Conservation (phyloP, 495 filamentous ascomycete genomes). For the Penicillium crystallinum region DNA sequence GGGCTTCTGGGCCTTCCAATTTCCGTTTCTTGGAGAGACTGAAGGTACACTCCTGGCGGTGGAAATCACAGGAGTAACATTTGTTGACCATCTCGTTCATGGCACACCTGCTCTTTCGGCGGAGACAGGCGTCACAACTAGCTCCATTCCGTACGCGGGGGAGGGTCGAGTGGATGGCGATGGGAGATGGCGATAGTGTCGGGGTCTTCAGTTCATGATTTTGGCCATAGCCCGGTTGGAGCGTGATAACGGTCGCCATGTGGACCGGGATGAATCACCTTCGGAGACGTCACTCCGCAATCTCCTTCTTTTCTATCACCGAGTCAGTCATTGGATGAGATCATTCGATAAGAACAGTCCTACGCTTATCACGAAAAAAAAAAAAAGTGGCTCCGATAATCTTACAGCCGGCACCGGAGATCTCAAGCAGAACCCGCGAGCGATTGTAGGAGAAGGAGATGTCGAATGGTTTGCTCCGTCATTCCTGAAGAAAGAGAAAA, state of each 20-base stretch:
- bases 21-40: conserved; percentile 68
- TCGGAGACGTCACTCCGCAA: neutral
- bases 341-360: neutral
- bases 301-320: neutral
- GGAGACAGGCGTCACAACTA: conserved; percentile 74
- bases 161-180: conserved; percentile 25
- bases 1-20: conserved; percentile 33
- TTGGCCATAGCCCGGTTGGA: conserved; percentile 36
- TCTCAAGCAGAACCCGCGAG: conserved; percentile 12
- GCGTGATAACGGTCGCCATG: conserved; percentile 43
- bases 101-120: conserved; percentile 83
- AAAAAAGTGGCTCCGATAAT: conserved; percentile 6
- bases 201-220: conserved; percentile 26
- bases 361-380: conserved; percentile 14
- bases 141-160: conserved; percentile 43
- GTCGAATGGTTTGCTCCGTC: conserved; percentile 28
- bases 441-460: conserved; percentile 30
- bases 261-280: neutral
- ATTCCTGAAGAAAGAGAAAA: conserved; percentile 18
- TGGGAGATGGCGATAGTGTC: conserved; percentile 26
- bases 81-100: conserved; percentile 59
- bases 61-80: conserved; percentile 51
- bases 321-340: conserved; percentile 8
- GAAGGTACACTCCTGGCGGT: conserved; percentile 52
- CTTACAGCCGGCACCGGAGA: conserved; percentile 4